A percentile compares a stretch with the other conserved stretches of the same genome.
These are phyloP conservation scores for Pseudozyma pruni DNA, from an alignment of 1,284 basidiomycete species.

Conservation along the genomic window DNA sequence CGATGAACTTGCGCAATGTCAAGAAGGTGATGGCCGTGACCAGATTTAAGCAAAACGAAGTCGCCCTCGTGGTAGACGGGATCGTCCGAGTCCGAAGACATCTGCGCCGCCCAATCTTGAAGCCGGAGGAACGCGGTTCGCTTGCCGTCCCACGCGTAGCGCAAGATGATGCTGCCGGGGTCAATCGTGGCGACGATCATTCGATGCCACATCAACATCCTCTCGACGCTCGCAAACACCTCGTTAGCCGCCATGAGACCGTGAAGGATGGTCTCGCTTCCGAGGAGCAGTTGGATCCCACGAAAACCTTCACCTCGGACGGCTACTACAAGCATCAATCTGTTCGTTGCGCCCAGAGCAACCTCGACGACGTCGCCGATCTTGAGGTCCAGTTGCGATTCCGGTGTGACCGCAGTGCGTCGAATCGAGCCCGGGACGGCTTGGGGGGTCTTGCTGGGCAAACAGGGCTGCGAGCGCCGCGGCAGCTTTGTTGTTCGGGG, in stretches of 20 bases:
- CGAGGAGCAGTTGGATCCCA: background rate
- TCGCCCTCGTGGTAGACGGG: slow-evolving; percentile 38
- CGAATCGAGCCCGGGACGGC: background rate
- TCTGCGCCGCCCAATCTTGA: slow-evolving; percentile 7
- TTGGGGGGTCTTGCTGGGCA: background rate
- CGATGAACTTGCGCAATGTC: slow-evolving; percentile 25
- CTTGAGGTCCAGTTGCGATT: background rate
- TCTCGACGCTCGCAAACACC: background rate
- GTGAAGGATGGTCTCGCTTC: slow-evolving; percentile 5
- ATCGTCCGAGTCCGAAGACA: too few relatives aligned
- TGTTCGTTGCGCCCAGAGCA: background rate
- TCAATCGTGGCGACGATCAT: background rate
- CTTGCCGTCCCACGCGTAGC: slow-evolving; percentile 13
- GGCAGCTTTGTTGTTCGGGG: background rate
- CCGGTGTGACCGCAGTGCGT: background rate
- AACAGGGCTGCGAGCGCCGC: slow-evolving; percentile 4
- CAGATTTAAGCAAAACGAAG: slow-evolving; percentile 16
- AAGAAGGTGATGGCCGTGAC: slow-evolving; percentile 2
- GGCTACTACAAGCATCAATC: background rate
- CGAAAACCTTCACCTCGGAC: background rate
- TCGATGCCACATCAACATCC: background rate
- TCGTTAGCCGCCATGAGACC: slow-evolving; percentile 8
- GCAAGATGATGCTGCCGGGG: slow-evolving; percentile 1
- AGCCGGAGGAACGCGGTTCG: slow-evolving; percentile 12
- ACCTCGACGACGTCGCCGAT: slow-evolving; percentile 17